Base-by-base conservation (phyloP, 371 early-diverging fungal species). In the Apophysomyces ossiformis region DNA sequence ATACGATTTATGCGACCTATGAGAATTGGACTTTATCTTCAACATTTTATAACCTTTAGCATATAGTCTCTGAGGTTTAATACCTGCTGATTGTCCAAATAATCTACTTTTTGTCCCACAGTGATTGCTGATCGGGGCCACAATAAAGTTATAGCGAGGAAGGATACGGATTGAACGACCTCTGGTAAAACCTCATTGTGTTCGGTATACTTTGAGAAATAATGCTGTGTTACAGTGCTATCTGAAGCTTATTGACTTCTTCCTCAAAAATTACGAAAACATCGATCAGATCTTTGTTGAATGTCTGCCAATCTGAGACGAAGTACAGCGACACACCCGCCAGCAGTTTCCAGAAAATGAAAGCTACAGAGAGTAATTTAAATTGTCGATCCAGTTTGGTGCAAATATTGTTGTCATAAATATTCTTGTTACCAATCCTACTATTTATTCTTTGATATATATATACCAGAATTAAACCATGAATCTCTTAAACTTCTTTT, bases 321-420 rank as follows among this genome's bases (percentile, higher is more conserved):
- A 65, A 65, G 65, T 65, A 12, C 58, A 65, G 46, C 57, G 44
- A 5, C 36, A 65, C 15, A 58, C 47, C 21, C 65, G 65, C 21
- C 65, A 65, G 2, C 58, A 65, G 35, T 58, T 65, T 35, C 37
- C 58, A 18, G 16, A 65, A 7, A 46, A 65, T 43, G 47, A 58
- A 43, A 57, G 38, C 36, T 65, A 54, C 58, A 59, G 46, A 59
- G 1, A 65, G 45, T 50, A 65, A 46, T 59, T 65, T 47, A 0
- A 0, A 60, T 64, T 59, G 66, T 59, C 11, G 56, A 35, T 47
- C 65, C 7, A 58, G 44, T 50, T 43, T 39, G n/a, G 66, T 65
- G 13, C 58, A 65, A 54, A 39, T 26, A 64, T 39, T n/a, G 57
- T 57, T 56, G 7, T 13, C 18, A 57, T 57, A 57, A 57, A 21